A percentile compares a stretch with the other conserved stretches of the same genome.
Evolutionary conservation across 1,284 basidiomycete species (phyloP).

Genomic region (Cutaneotrichosporon arboriforme): DNA sequence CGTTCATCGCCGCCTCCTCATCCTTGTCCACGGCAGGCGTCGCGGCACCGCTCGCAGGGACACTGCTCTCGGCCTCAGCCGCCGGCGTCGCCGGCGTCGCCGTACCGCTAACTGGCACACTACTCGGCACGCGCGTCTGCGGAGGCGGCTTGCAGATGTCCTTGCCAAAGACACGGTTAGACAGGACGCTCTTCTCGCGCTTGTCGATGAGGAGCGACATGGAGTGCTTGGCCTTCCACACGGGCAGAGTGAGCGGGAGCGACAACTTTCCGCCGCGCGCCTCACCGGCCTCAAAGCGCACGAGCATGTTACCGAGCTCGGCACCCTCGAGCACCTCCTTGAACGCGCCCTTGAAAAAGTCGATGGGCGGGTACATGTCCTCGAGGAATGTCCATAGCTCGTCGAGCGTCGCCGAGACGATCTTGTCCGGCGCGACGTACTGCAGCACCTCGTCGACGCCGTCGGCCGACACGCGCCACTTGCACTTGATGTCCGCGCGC

Average conservation of each 20-base stretch:
- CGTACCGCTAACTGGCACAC: background rate
- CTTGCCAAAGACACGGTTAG: constrained; percentile 40
- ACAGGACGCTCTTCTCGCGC: constrained; percentile 65
- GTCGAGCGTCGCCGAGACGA: constrained; percentile 59
- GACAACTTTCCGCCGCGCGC: constrained; percentile 57
- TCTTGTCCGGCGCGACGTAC: constrained; percentile 61
- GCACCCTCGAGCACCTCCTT: constrained; percentile 22
- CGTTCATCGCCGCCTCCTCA: constrained; percentile 28
- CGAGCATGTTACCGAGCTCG: constrained; percentile 63
- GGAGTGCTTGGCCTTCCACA: constrained; percentile 86
- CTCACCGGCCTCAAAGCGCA: constrained; percentile 59
- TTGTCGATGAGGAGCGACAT: constrained; percentile 89
- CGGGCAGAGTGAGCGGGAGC: constrained; percentile 71
- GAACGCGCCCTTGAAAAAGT: constrained; percentile 60
- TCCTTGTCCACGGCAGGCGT: constrained; percentile 1
- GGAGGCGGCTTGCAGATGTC: constrained; percentile 40
- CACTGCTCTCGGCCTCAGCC: constrained; percentile 5
- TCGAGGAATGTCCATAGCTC: constrained; percentile 64
- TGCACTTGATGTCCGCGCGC: constrained; percentile 50
- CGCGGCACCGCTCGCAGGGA: constrained; percentile 3
- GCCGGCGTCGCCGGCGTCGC: constrained; percentile 6
- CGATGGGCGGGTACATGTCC: constrained; percentile 70
- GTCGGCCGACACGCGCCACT: constrained; percentile 70
- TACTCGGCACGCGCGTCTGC: constrained; percentile 2
- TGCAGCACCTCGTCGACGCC: constrained; percentile 77